Conservation (phyloP, 2,329 filamentous ascomycete genomes). For the Fusarium sp. region DNA sequence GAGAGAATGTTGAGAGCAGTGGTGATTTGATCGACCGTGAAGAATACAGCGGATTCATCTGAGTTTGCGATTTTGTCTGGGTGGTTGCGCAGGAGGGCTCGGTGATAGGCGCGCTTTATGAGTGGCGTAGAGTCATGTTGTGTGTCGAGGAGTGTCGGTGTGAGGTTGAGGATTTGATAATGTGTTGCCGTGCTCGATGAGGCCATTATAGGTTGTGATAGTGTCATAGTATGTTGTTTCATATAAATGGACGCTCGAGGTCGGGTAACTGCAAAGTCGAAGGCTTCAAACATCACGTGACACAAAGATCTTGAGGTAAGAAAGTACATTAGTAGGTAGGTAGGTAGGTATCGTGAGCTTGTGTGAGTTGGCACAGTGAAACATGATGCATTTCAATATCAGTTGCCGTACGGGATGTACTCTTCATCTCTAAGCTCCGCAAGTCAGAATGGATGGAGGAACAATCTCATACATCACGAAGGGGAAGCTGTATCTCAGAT, state of each 20-base stretch:
- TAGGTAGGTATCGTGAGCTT: neutral
- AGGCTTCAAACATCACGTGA: conserved; percentile 46
- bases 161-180: conserved; percentile 72
- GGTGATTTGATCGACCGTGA: conserved; percentile 74
- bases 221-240: conserved; percentile 18
- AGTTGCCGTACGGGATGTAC: neutral
- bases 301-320: neutral
- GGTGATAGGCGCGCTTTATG: conserved; percentile 74
- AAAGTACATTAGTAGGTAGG: neutral
- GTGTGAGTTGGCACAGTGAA: neutral
- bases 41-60: conserved; percentile 58
- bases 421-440: neutral
- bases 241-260: neutral
- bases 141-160: conserved; percentile 61
- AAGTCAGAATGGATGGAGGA: neutral
- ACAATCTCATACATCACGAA: conserved; percentile 6
- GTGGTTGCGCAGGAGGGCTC: conserved; percentile 74
- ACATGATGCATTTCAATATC: neutral
- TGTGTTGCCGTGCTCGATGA: conserved; percentile 59
- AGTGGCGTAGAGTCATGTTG: conserved; percentile 60
- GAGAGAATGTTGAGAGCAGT: conserved; percentile 70
- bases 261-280: conserved; percentile 2
- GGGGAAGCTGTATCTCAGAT: neutral
- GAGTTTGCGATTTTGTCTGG: conserved; percentile 66
- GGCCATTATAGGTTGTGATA: conserved; percentile 15